Evolutionary conservation across 108 stramenopile species (phyloP), one percentile per base, ranked within the genome.

Genomic region (Fragilariopsis cylindrus): DNA sequence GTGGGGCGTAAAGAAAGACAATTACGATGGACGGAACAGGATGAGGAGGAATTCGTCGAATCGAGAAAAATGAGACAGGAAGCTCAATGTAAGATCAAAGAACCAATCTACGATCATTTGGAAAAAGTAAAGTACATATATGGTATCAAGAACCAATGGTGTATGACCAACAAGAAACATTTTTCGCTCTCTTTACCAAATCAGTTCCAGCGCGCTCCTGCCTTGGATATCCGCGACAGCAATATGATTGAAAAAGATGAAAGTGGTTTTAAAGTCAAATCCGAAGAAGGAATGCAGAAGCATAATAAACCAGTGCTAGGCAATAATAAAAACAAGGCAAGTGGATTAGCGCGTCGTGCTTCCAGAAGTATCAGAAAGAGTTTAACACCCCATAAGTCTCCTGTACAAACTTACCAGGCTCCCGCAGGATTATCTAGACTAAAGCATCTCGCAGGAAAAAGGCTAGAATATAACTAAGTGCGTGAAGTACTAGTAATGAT

Each of bases 71-170:
- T 68, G 8, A 60, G 79, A 55, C 73, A 54, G 42, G 69, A 71
- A 21, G 70, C 73, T 40, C 74, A 80, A 63, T 65, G 16, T 21
- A 55, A 65, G 57, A 53, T 75, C 48, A 71, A 65, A 47, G 48
- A 43, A 6, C 48, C 58, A 5, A 62, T 80, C 45, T 52, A 41
- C 16, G 66, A 48, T 13, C 79, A 80, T 55, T 53, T 80, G 63
- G 69, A 80, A 7, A 70, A 50, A 5, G 74, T 75, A 1, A 60
- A 75, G 39, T 62, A 71, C 45, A 75, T 75, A 18, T 74, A 80
- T 47, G 79, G 71, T 4, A 74, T 75, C 5, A 80, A 80, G 54
- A 80, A 80, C 44, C 79, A 74, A 58, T 80, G 70, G 60, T 60
- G 47, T 50, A 74, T 69, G 74, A 75, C 72, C 5, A 57, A 74